These are phyloP conservation scores for Pedinophyceae sp. DNA, from an alignment of 139 green algal genomes.

Conservation along the genomic window DNA sequence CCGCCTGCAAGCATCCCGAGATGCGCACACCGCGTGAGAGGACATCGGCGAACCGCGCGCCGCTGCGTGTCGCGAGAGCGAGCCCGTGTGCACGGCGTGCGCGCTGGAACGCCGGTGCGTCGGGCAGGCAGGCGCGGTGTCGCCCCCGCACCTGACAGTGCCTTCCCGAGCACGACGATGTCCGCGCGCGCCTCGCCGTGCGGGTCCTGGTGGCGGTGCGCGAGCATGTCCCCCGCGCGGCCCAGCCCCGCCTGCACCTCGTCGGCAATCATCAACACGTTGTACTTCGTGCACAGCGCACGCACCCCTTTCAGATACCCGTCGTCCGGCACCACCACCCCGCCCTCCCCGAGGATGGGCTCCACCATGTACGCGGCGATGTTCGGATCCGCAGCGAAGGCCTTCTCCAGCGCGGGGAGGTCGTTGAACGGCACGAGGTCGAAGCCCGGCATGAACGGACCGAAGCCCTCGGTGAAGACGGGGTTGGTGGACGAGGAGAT, in stretches of 20 bases:
- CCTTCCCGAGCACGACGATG: slow-evolving; percentile 85
- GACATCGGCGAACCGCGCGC: too few species aligned
- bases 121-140: too few species aligned
- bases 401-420: slow-evolving; percentile 47
- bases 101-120: too few species aligned
- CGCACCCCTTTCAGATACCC: slow-evolving; percentile 67
- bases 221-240: slow-evolving; percentile 72
- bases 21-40: too few species aligned
- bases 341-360: slow-evolving; percentile 89
- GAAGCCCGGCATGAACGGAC: slow-evolving; percentile 91
- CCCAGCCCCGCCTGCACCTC: slow-evolving; percentile 68
- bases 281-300: slow-evolving; percentile 65
- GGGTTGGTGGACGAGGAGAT: slow-evolving; percentile 81
- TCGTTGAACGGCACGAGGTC: slow-evolving; percentile 92
- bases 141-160: slow-evolving; percentile 58
- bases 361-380: slow-evolving; percentile 96
- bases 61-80: too few species aligned
- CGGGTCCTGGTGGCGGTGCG: slow-evolving; percentile 65
- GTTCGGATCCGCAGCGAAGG: slow-evolving; percentile 63
- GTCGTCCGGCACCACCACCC: slow-evolving; percentile 73
- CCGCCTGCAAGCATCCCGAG: too few species aligned
- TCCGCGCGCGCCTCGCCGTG: too few species aligned
- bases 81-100: too few species aligned
- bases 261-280: slow-evolving; percentile 69
- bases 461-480: slow-evolving; percentile 43